Conservation (phyloP, 495 filamentous ascomycete genomes). For the Zalerion maritima region DNA sequence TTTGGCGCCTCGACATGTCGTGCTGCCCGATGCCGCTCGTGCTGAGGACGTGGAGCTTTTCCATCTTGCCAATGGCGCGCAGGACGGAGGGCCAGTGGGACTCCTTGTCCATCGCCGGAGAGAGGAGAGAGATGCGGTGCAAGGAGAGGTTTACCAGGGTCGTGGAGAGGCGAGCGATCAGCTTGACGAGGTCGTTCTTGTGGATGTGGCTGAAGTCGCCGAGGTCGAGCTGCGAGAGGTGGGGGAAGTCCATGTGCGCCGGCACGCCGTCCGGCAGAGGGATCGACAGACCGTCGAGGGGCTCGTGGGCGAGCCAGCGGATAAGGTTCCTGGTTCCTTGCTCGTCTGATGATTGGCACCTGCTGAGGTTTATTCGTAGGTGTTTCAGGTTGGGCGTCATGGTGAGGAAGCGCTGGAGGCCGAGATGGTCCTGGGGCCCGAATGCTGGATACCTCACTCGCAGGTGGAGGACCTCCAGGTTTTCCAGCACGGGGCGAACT, state of each 20-base stretch:
- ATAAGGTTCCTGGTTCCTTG: conserved; percentile 1
- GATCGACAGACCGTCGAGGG: too few relatives aligned
- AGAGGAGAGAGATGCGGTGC: conserved; percentile 14
- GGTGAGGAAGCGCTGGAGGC: conserved; percentile 14
- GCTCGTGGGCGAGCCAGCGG: conserved; percentile 3
- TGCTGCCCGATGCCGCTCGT: conserved; percentile 4
- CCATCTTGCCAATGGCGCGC: conserved; percentile 7
- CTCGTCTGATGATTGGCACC: too few relatives aligned
- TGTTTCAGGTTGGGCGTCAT: conserved; percentile 16
- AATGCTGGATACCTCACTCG: neutral
- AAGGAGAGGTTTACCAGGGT: conserved; percentile 21
- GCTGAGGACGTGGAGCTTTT: conserved; percentile 4
- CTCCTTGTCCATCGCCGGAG: neutral
- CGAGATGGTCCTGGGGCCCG: conserved; percentile 1
- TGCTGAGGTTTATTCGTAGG: conserved; percentile 26
- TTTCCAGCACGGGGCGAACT: conserved; percentile 15
- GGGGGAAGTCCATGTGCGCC: conserved; percentile 3
- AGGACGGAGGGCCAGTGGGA: neutral
- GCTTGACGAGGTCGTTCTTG: conserved; percentile 8
- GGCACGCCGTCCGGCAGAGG: too few relatives aligned
- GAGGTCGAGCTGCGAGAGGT: conserved; percentile 23
- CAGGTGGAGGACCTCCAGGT: conserved; percentile 24
- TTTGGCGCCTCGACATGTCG: neutral
- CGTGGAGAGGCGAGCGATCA: conserved; percentile 20
- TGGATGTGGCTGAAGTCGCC: conserved; percentile 15